phyloP scores from a whole-genome alignment of 1,284 basidiomycete genomes.

The Cystobasidium sp. region DNA sequence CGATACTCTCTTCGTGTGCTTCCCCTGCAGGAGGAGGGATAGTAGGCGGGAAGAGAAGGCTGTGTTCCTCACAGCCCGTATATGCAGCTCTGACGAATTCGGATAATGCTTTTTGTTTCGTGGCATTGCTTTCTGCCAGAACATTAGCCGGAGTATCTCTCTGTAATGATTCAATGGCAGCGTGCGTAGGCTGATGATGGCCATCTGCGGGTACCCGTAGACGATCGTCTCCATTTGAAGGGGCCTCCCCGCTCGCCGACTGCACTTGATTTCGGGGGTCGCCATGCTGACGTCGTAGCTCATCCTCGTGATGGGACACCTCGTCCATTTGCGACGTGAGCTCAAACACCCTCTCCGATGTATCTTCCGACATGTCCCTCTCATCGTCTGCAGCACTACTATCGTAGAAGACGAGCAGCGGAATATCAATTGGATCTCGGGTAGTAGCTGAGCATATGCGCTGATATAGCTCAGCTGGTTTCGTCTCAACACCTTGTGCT shows the following conservation, averaged over 20 bases:
- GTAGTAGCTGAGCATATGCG: slow-evolving; percentile 7
- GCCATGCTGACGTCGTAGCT: neutral
- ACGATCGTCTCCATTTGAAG: no score
- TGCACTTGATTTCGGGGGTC: neutral
- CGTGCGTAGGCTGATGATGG: no score
- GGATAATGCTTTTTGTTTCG: neutral
- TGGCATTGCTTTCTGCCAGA: no score
- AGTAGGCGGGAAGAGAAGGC: slow-evolving; percentile 12
- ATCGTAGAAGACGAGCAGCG: slow-evolving; percentile 38
- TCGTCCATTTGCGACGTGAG: neutral
- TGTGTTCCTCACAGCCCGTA: neutral
- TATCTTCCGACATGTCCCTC: slow-evolving; percentile 22
- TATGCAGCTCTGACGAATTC: slow-evolving; percentile 20
- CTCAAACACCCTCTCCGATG: slow-evolving; percentile 4
- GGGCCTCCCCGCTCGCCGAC: no score
- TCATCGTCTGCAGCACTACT: slow-evolving; percentile 38
- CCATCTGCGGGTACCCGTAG: no score
- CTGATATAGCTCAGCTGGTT: slow-evolving; percentile 13
- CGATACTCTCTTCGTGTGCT: neutral
- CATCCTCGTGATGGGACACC: neutral
- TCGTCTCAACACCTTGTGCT: slow-evolving; percentile 36
- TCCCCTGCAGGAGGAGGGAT: slow-evolving; percentile 3
- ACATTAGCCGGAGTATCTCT: no score
- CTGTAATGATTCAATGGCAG: no score
- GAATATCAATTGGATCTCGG: slow-evolving; percentile 14